Base-by-base conservation (phyloP, 805 yeast species). In the Wickerhamomyces bovis region DNA sequence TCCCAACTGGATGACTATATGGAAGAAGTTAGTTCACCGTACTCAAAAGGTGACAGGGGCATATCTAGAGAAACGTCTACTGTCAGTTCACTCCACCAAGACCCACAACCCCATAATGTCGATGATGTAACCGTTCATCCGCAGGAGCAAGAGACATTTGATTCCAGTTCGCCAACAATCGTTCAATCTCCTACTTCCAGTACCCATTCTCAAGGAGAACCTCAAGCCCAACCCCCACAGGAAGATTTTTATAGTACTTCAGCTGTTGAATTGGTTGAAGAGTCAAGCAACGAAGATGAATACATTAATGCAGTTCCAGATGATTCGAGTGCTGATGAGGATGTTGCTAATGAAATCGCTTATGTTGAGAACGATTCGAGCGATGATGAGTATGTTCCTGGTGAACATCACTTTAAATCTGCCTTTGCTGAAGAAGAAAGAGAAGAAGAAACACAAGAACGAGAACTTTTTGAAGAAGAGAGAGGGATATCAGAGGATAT, bases 401-500 rank as follows among this genome's bases (percentile, higher is more conserved):
- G 21, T 20, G n/a, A 23, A 25, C 20, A 16, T 6, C 41, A 39
- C 7, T n/a, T 16, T 13, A 23, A 13, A 22, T 23, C 41, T 8
- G 16, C 16, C 4, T 15, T 38, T 38, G 16, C 36, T 33, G 36
- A 18, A 30, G 18, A 30, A 15, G 10, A n/a, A 13, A 10, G 6
- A 15, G 40, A 13, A 28, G 36, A 28, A 9, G 36, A 40, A 28
- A 6, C 4, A 25, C 18, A 25, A 28, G 28, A 26, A 16, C 13
- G n/a, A 11, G 13, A 22, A 18, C 35, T 16, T 15, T 18, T 23
- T 20, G 22, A 38, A 16, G 46, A 45, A 16, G 39, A 42, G 6
- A 42, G 43, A 7, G 49, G 45, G 33, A 44, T 42, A 31, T 39
- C 49, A 22, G 41, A 43, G 4, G 38, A 43, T 8, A 40, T 38